Evolutionary conservation across 495 filamentous ascomycete species (phyloP).

Genomic region (Pyrenopolyporus hunteri): DNA sequence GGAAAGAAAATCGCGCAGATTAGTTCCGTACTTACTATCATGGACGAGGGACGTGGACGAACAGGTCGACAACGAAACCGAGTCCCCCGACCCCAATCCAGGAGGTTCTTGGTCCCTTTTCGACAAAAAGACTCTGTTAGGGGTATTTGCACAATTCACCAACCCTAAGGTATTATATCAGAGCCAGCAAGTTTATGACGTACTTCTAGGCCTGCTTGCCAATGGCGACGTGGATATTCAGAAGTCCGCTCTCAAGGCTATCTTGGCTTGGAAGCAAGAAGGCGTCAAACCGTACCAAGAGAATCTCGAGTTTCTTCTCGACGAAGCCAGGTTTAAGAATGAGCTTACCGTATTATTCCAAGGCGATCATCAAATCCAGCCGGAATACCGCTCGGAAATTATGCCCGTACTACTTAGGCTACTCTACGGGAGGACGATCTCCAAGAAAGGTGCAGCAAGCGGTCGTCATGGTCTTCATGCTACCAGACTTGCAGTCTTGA

Average conservation of each 20-base stretch:
- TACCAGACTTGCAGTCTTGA: conserved; percentile 63
- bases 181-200: conserved; percentile 74
- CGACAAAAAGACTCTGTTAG: conserved; percentile 81
- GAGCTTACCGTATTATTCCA: conserved; percentile 87
- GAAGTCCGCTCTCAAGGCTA: conserved; percentile 78
- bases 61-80: conserved; percentile 43
- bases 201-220: conserved; percentile 72
- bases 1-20: conserved; percentile 80
- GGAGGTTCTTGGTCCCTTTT: conserved; percentile 60
- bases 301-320: conserved; percentile 83
- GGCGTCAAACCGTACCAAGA: conserved; percentile 81
- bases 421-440: conserved; percentile 87
- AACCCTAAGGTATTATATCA: conserved; percentile 86
- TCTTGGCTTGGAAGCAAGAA: conserved; percentile 85
- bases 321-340: conserved; percentile 90
- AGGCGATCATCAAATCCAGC: conserved; percentile 76
- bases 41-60: conserved; percentile 67
- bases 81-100: conserved; percentile 50
- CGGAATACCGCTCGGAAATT: conserved; percentile 70
- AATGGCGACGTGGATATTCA: conserved; percentile 92
- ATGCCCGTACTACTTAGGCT: conserved; percentile 87
- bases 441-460: conserved; percentile 72
- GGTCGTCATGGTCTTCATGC: conserved; percentile 66
- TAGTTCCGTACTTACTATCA: conserved; percentile 84
- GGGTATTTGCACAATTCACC: conserved; percentile 80